Evolutionary conservation across 306 rosid species (phyloP), one percentile per base, ranked within the genome.

Genomic region (Vigna radiata): DNA sequence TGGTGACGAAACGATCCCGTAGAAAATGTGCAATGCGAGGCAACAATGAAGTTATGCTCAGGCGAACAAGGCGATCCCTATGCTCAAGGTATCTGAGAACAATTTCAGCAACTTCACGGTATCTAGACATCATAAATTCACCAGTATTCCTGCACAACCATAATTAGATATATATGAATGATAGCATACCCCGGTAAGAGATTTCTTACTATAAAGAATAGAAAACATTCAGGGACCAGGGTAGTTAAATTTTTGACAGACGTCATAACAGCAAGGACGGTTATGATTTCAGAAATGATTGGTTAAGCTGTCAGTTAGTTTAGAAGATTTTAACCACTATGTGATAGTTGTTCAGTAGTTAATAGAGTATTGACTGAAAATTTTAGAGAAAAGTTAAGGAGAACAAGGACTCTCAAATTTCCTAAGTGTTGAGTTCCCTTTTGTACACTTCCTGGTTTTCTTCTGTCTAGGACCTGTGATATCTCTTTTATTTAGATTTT

Each of bases 51-150:
- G 99, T 95, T 82, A 95, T 92, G 93, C 99, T 95, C 86, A 90
- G 82, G 56, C 99, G 99, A 81, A 95, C 99, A 85, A 95, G 97
- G 49, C 94, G 91, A 71, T 95, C 97, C 58, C 97, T 90, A 72
- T 95, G 94, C 48, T 95, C 97, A 46, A 95, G 88, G 84, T 95
- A 95, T 82, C 96, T 88, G 21, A 95, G 92, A 85, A 95, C 99
- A 86, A 92, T 95, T 12, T 92, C 97, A 1, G 98, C 97, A 87
- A 95, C 98, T 90, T 95, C 99, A 72, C 97, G 91, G 66, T 95
- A 95, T 86, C 99, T 90, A 76, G 99, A 92, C 99, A 95, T 95
- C 99, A 95, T 95, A 78, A 95, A 95, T 80, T 95, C 99, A 59
- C 99, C 99, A 2, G 99, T 92, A 82, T 95, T 95, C 97, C 99